Evolutionary conservation across 2,329 filamentous ascomycete species (phyloP).

Genomic region (Claviceps monticola): DNA sequence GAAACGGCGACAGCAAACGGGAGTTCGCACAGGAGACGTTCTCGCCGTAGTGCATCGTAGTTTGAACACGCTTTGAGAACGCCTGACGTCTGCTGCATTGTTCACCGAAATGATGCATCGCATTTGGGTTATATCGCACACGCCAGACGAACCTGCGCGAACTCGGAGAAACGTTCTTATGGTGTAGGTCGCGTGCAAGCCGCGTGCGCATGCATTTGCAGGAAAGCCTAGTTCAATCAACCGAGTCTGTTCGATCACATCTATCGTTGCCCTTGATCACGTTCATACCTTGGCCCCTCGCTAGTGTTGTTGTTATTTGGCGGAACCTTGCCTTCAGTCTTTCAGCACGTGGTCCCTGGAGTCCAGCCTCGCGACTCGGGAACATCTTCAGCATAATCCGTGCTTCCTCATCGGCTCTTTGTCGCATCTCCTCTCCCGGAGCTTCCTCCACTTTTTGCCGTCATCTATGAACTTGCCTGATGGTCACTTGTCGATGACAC

Average conservation of each 20-base stretch:
- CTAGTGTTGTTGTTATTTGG: no score
- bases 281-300: background rate
- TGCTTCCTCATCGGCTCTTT: constrained; percentile 49
- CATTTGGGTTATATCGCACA: background rate
- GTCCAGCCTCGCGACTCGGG: constrained; percentile 19
- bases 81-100: background rate
- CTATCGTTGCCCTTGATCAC: background rate
- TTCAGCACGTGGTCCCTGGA: constrained; percentile 12
- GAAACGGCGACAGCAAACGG: background rate
- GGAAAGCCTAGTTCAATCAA: background rate
- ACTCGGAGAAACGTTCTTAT: background rate
- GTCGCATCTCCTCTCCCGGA: constrained; percentile 47
- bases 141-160: background rate
- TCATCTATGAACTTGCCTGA: constrained; percentile 13
- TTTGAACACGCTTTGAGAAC: background rate
- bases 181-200: background rate
- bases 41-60: background rate
- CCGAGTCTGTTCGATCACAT: background rate
- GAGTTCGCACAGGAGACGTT: background rate
- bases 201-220: background rate
- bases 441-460: constrained; percentile 31
- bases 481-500: constrained; percentile 31
- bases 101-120: no score
- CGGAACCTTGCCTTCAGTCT: background rate
- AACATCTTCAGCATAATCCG: constrained; percentile 58